phyloP scores from a whole-genome alignment of 768 basidiomycete genomes.

The Serendipita vermifera region DNA sequence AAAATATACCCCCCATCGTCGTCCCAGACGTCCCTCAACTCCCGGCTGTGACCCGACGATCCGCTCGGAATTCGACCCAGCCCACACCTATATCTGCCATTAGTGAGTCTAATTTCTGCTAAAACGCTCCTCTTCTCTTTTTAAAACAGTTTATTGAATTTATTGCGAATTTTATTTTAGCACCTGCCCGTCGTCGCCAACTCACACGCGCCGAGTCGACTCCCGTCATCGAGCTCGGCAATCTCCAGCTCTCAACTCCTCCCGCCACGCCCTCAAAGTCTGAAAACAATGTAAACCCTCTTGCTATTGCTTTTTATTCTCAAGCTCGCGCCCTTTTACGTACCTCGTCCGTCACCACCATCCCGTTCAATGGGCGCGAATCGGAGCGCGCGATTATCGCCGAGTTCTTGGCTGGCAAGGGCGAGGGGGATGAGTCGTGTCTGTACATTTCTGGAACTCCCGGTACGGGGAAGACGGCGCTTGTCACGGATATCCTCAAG shows the following conservation, averaged over 20 bases:
- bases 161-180: neutral
- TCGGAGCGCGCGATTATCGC: neutral
- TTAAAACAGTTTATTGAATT: too few species aligned
- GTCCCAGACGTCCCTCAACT: neutral
- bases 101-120: too few species aligned
- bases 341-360: neutral
- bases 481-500: conserved; percentile 52
- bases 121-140: too few species aligned
- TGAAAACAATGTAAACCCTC: neutral
- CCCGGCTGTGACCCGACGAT: too few species aligned
- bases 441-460: conserved; percentile 89
- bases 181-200: neutral
- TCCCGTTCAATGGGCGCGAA: neutral
- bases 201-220: neutral
- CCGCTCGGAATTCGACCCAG: too few species aligned
- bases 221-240: conserved; percentile 8
- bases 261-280: neutral
- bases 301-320: neutral
- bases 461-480: conserved; percentile 83
- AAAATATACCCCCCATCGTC: conserved; percentile 3
- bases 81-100: too few species aligned
- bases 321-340: conserved; percentile 1
- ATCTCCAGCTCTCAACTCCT: conserved; percentile 1
- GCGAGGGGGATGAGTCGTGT: conserved; percentile 17
- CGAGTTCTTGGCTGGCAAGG: neutral